Evolutionary conservation across 805 yeast genomes (phyloP).

Genomic region (Candida vaughaniae): DNA sequence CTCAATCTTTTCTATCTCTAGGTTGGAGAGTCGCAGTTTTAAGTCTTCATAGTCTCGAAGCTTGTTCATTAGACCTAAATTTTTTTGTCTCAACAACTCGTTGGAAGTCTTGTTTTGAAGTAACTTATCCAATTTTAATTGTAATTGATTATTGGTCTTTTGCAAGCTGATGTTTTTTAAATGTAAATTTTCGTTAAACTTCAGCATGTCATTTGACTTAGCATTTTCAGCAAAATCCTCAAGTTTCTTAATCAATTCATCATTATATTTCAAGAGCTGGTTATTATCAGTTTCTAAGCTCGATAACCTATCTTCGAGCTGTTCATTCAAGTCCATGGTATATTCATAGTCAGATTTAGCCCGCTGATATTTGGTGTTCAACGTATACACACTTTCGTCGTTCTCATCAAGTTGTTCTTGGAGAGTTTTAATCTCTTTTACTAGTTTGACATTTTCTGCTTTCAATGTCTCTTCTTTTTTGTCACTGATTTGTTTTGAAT

Average conservation of each 20-base stretch:
- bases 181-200: constrained; percentile 20
- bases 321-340: constrained; percentile 33
- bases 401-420: constrained; percentile 12
- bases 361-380: constrained; percentile 29
- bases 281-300: constrained; percentile 23
- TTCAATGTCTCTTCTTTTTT: constrained; percentile 18
- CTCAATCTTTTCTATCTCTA: constrained; percentile 50
- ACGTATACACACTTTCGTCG: constrained; percentile 9
- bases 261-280: constrained; percentile 23
- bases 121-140: constrained; percentile 51
- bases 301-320: constrained; percentile 37
- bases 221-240: constrained; percentile 15
- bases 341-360: constrained; percentile 34
- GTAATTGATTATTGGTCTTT: constrained; percentile 53
- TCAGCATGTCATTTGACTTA: constrained; percentile 9
- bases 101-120: constrained; percentile 47
- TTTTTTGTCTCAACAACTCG: constrained; percentile 59
- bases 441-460: constrained; percentile 18
- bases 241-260: constrained; percentile 25
- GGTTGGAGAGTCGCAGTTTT: constrained; percentile 45
- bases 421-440: constrained; percentile 15
- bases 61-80: constrained; percentile 38
- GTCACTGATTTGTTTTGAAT: constrained; percentile 27
- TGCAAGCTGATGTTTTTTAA: constrained; percentile 33
- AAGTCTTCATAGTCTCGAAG: constrained; percentile 37